Percentiles rank a stretch among this genome's conserved stretches.
phyloP scores from a whole-genome alignment of 2,329 filamentous ascomycete genomes.

The Bimuria novae-zelandiae region DNA sequence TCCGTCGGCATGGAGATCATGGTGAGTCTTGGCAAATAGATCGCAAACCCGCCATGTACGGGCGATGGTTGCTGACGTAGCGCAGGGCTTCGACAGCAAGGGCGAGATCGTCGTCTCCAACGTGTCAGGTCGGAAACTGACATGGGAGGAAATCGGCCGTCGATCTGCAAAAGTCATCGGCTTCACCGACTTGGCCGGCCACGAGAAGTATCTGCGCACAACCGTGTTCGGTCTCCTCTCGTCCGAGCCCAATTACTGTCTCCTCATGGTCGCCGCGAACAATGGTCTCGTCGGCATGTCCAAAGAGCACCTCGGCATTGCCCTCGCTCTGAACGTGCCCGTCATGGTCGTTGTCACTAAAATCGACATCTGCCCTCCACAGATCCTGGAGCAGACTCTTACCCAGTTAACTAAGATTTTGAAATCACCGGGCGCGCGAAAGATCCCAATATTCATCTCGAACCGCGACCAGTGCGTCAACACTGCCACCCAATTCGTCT shows the following conservation, averaged over 20 bases:
- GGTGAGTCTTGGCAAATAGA: constrained; percentile 30
- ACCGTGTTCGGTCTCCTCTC: constrained; percentile 95
- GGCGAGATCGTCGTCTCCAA: constrained; percentile 83
- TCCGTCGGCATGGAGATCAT: constrained; percentile 97
- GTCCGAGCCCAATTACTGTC: constrained; percentile 94
- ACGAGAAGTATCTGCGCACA: constrained; percentile 92
- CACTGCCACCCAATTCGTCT: constrained; percentile 94
- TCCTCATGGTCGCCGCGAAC: constrained; percentile 98
- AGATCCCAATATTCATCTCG: constrained; percentile 96
- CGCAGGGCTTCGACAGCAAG: constrained; percentile 79
- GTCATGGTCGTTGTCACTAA: constrained; percentile 98
- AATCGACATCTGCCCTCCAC: constrained; percentile 95
- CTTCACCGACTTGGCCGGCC: constrained; percentile 93
- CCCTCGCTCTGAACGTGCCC: constrained; percentile 90
- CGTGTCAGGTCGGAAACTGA: constrained; percentile 81
- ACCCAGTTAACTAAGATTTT: constrained; percentile 90
- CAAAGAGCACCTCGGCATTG: constrained; percentile 95
- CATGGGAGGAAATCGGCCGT: constrained; percentile 97
- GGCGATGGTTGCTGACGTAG: no score
- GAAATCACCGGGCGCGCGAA: constrained; percentile 89
- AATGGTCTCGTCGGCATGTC: constrained; percentile 98
- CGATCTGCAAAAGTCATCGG: constrained; percentile 95
- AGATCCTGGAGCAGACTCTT: constrained; percentile 92
- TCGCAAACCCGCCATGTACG: constrained; percentile 50
- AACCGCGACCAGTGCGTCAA: constrained; percentile 89